phyloP scores from a whole-genome alignment of 1,139 yeast species.

The Candida freyschussii region DNA sequence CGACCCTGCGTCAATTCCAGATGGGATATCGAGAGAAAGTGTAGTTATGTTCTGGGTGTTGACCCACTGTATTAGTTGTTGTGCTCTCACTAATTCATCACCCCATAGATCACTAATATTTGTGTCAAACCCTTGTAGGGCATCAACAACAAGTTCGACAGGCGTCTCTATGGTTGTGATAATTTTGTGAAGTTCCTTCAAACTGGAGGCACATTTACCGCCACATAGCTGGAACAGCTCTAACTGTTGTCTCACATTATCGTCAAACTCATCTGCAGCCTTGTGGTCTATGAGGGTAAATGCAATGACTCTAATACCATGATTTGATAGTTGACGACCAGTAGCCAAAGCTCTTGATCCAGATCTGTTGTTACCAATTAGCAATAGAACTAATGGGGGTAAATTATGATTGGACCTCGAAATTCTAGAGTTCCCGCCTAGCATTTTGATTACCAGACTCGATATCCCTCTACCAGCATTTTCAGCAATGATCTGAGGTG shows the following conservation, averaged over 20 bases:
- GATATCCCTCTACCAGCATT: conserved; percentile 68
- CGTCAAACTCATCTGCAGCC: conserved; percentile 25
- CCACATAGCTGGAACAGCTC: conserved; percentile 50
- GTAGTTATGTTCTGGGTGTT: conserved; percentile 49
- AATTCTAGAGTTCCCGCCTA: conserved; percentile 67
- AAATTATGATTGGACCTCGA: conserved; percentile 63
- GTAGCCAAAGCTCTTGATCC: conserved; percentile 76
- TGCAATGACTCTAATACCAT: conserved; percentile 66
- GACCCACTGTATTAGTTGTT: conserved; percentile 61
- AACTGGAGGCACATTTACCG: conserved; percentile 40
- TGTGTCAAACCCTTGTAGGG: conserved; percentile 77
- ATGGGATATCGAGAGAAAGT: conserved; percentile 73
- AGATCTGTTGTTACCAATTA: conserved; percentile 69
- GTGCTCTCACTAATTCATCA: conserved; percentile 44
- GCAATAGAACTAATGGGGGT: conserved; percentile 69
- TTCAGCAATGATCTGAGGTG: conserved; percentile 52
- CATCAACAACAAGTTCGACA: conserved; percentile 73
- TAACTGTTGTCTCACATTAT: conserved; percentile 37
- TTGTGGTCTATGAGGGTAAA: conserved; percentile 40
- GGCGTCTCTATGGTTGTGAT: conserved; percentile 58
- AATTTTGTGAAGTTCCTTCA: conserved; percentile 32
- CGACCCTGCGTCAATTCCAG: conserved; percentile 83
- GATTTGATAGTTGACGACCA: conserved; percentile 74
- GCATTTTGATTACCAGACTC: conserved; percentile 49
- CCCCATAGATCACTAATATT: conserved; percentile 47